Evolutionary conservation across 2,329 filamentous ascomycete species (phyloP).

Genomic region (Trichoderma oligosporum): DNA sequence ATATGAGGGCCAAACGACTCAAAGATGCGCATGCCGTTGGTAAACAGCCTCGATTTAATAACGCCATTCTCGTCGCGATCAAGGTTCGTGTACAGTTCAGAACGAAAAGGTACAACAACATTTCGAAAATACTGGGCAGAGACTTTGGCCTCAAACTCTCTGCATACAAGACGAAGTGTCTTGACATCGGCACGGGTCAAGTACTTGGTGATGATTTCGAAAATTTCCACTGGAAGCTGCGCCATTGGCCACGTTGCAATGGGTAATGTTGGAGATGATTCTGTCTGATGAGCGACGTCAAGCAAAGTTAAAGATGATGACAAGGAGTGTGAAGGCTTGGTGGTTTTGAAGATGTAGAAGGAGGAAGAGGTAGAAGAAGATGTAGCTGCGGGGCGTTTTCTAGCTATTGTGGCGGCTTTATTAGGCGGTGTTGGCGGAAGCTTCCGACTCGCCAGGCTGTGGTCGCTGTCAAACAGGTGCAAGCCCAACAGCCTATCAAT

Average conservation of each 20-base stretch:
- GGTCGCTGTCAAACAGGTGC: constrained; percentile 15
- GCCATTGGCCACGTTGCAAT: constrained; percentile 32
- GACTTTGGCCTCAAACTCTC: constrained; percentile 54
- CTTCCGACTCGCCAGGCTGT: background rate
- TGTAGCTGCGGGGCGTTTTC: constrained; percentile 9
- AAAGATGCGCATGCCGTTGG: constrained; percentile 58
- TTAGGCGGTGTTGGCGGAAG: background rate
- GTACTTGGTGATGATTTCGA: constrained; percentile 51
- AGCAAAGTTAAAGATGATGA: constrained; percentile 7
- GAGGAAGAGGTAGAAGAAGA: background rate
- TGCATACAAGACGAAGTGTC: constrained; percentile 57
- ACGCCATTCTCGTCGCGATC: constrained; percentile 24
- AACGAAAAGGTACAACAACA: constrained; percentile 62
- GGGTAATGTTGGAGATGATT: background rate
- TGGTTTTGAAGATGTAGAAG: background rate
- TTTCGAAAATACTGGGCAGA: constrained; percentile 58
- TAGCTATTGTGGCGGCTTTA: constrained; percentile 1
- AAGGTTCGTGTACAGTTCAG: constrained; percentile 53
- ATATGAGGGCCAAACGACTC: constrained; percentile 59
- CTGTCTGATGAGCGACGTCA: background rate
- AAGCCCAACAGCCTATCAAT: constrained; percentile 14
- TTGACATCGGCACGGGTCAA: constrained; percentile 57
- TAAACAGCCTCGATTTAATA: constrained; percentile 30
- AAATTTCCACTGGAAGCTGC: constrained; percentile 58
- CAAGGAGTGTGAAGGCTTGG: background rate